Conservation (phyloP, 176 grass and related monocot species). For the Dendrocalamus sinicus region DNA sequence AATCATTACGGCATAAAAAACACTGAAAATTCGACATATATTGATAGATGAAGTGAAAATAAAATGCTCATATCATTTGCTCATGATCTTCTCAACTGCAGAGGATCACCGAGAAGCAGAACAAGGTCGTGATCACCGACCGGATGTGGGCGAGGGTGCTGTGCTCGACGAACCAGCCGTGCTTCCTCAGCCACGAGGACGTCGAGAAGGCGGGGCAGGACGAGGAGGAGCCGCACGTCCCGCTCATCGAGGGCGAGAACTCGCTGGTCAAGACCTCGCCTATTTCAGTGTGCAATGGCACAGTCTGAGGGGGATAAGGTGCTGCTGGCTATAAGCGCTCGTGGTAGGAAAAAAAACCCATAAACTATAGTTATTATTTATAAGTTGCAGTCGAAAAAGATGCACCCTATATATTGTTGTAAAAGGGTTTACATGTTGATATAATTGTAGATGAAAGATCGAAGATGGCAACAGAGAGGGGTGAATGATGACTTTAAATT, state of each 20-base stretch:
- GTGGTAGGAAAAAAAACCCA: too few species aligned
- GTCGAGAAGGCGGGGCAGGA: constrained; percentile 47
- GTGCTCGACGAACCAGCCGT: constrained; percentile 88
- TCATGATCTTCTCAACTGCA: constrained; percentile 28
- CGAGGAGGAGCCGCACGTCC: constrained; percentile 46
- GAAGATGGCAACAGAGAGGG: too few species aligned
- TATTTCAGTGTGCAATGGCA: constrained; percentile 26
- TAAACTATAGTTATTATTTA: too few species aligned
- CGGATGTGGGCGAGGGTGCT: constrained; percentile 88
- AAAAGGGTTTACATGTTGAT: not conserved
- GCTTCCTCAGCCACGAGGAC: constrained; percentile 76
- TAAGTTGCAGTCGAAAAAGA: too few species aligned
- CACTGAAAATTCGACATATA: not conserved
- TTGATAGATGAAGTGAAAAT: not conserved
- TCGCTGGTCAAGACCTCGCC: constrained; percentile 31
- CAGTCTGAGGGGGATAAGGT: not conserved
- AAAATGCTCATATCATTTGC: constrained; percentile 4
- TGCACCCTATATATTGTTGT: not conserved
- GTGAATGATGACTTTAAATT: too few species aligned
- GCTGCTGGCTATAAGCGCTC: too few species aligned
- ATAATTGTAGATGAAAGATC: not conserved
- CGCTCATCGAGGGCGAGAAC: constrained; percentile 50
- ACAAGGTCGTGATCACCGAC: constrained; percentile 88
- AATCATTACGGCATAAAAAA: not conserved
- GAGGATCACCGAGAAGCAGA: constrained; percentile 88